Conservation (phyloP, 106 monocot genomes). For the Dendrobium officinale region DNA sequence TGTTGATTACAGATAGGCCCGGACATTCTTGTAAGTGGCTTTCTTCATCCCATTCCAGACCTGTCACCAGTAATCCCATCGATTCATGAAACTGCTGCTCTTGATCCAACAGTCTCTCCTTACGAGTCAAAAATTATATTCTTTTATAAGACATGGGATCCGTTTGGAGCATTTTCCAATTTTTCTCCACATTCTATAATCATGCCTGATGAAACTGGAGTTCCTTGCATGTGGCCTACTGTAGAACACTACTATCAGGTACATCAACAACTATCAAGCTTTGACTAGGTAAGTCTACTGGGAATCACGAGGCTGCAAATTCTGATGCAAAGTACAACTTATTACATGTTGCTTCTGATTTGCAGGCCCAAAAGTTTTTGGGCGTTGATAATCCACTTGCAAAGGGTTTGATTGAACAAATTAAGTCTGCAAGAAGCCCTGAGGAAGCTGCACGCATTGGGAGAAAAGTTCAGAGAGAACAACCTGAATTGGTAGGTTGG, state of each 20-base stretch:
- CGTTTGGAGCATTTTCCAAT: conserved; percentile 87
- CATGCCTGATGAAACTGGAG: conserved; percentile 67
- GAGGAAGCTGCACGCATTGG: conserved; percentile 92
- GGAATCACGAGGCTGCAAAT: background rate
- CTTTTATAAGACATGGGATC: conserved; percentile 98
- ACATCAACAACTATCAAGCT: background rate
- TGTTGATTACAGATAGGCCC: conserved; percentile 59
- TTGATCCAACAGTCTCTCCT: conserved; percentile 75
- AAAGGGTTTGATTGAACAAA: conserved; percentile 46
- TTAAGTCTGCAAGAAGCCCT: conserved; percentile 75
- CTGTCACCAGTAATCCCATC: conserved; percentile 81
- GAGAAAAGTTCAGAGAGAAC: conserved; percentile 67
- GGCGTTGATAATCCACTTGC: conserved; percentile 50
- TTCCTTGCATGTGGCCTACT: conserved; percentile 50
- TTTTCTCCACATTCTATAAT: conserved; percentile 84
- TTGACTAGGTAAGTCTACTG: background rate
- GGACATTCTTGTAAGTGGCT: conserved; percentile 93
- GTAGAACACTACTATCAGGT: conserved; percentile 99
- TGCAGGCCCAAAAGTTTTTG: conserved; percentile 80
- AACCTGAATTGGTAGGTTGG: conserved; percentile 60
- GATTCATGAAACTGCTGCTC: conserved; percentile 47
- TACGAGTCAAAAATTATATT: conserved; percentile 84
- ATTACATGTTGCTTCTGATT: conserved; percentile 1
- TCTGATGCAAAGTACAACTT: background rate
- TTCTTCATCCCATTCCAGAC: conserved; percentile 88